These are phyloP conservation scores for Rutstroemia sydowiana DNA, from an alignment of 2,329 filamentous ascomycete genomes.

Conservation along the genomic window DNA sequence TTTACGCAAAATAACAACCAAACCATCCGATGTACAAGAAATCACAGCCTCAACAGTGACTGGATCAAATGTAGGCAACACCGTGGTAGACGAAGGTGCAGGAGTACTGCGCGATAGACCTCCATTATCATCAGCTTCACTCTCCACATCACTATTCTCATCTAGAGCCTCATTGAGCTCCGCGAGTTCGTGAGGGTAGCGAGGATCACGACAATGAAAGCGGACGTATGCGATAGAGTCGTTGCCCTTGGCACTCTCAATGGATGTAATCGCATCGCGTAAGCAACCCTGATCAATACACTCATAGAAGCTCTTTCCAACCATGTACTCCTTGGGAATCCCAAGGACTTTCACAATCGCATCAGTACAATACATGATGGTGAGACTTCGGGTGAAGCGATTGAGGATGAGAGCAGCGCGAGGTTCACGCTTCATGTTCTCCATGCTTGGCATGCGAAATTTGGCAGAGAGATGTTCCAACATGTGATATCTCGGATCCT, in stretches of 20 bases:
- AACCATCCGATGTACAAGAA: slow-evolving; percentile 80
- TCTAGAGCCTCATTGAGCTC: slow-evolving; percentile 39
- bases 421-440: slow-evolving; percentile 60
- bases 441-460: slow-evolving; percentile 54
- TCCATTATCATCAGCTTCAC: slow-evolving; percentile 1
- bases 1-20: slow-evolving; percentile 72
- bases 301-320: slow-evolving; percentile 77
- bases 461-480: slow-evolving; percentile 76
- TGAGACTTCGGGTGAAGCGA: slow-evolving; percentile 73
- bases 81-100: slow-evolving; percentile 19
- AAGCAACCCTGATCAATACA: slow-evolving; percentile 76
- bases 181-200: slow-evolving; percentile 39
- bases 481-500: slow-evolving; percentile 85
- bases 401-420: slow-evolving; percentile 80
- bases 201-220: slow-evolving; percentile 75
- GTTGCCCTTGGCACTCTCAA: slow-evolving; percentile 82
- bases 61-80: slow-evolving; percentile 26
- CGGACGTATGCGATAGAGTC: slow-evolving; percentile 86
- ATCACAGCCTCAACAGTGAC: slow-evolving; percentile 84
- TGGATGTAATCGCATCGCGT: slow-evolving; percentile 65
- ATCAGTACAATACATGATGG: slow-evolving; percentile 80
- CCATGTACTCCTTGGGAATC: slow-evolving; percentile 59
- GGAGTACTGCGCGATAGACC: not conserved
- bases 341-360: slow-evolving; percentile 71
- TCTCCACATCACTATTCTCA: slow-evolving; percentile 35